These are phyloP conservation scores for Ceratobasidium sp. DNA, from an alignment of 1,284 basidiomycete species.

Conservation along the genomic window DNA sequence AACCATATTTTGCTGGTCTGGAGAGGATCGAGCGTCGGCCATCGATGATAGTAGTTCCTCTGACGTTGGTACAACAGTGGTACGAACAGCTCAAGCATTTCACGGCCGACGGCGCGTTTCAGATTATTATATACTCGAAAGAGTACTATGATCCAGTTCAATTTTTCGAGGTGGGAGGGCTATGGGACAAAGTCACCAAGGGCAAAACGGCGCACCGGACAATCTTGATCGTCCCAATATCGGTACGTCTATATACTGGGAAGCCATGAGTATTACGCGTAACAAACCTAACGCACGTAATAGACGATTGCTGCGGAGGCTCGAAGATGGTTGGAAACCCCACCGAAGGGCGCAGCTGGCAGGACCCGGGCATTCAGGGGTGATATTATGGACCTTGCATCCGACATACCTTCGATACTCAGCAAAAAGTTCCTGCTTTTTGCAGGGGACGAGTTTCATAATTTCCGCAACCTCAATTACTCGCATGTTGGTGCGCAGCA, in stretches of 20 bases:
- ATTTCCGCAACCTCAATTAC: background rate
- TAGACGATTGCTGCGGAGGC: background rate
- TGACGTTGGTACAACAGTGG: slow-evolving; percentile 15
- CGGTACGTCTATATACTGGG: background rate
- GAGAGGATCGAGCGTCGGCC: background rate
- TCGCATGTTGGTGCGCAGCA: background rate
- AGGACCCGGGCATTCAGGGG: background rate
- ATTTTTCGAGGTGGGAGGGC: slow-evolving; percentile 4
- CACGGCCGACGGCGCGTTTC: slow-evolving; percentile 1
- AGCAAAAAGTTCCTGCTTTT: background rate
- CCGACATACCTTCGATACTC: background rate
- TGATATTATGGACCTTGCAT: background rate
- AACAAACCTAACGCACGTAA: background rate
- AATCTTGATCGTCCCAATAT: background rate
- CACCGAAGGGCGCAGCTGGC: background rate
- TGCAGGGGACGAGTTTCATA: slow-evolving; percentile 7
- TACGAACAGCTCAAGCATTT: background rate
- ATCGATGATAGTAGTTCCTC: background rate
- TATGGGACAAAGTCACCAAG: slow-evolving; percentile 3
- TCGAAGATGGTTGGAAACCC: background rate
- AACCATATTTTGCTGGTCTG: slow-evolving; percentile 10
- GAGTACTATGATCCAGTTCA: background rate
- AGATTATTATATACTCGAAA: background rate
- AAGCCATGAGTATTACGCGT: background rate
- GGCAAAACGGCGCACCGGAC: background rate